Base-by-base conservation (phyloP, 2,329 filamentous ascomycete genomes). In the Xylariaceae sp. region DNA sequence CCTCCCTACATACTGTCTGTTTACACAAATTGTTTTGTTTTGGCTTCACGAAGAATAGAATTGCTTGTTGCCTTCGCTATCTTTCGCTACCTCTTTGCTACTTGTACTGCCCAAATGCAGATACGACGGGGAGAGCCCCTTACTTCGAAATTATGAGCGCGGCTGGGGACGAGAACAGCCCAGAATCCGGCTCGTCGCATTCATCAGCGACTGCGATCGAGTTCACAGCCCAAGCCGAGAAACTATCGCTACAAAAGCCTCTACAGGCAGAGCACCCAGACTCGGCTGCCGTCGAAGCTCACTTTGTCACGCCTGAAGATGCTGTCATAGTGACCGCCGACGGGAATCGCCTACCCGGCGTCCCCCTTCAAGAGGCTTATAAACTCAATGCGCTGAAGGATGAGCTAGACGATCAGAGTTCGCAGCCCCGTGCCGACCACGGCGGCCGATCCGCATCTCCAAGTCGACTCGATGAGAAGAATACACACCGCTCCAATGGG, bases 271-370 rank as follows among this genome's bases (percentile, higher is more conserved):
- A 58, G 38, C 50, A 63, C 14, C 52, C 61, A 43, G 50, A 69
- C 44, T 72, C 73, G 5, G 75, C 82, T 12, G 84, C 85, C 1
- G 71, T 84, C 43, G 75, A 85, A 61, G 85, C 86, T 30, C 76
- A 69, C n/a, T 82, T 78, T 53, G 70, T 85, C 31, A 91, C 87
- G 0, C 78, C 85, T 0, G 81, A 85, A 43, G 87, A 91, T 64
- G 81, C 86, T 0, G 81, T 90, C 14, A 80, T 91, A 41, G 72
- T 84, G 46, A 89, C 86, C 1, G 76, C 78, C 12, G 80, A 86
- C 62, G 86, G 86, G 30, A 76, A 78, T 42, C 74, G 86, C 36
- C 66, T 90, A 6, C 87, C 87, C 0, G 78, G 80, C 1, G 82
- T 90, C 1, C 86, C 87, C 1, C 63, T 89, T 5, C 73, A 79